Base-by-base conservation (phyloP, 1,284 basidiomycete genomes). In the Pterulicium gracile region DNA sequence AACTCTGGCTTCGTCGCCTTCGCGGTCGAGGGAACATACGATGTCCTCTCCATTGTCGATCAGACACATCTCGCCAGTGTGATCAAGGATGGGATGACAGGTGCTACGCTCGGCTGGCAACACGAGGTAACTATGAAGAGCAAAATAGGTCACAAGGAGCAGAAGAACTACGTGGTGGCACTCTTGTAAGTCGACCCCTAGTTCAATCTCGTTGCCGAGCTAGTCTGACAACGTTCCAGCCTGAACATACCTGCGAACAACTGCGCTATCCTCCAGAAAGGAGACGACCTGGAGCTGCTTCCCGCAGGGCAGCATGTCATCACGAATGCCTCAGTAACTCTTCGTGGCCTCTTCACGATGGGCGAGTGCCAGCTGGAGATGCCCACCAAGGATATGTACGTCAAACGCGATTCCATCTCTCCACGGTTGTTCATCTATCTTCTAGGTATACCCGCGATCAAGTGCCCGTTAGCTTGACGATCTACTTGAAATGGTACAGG, bases 291-390 rank as follows among this genome's bases (percentile, higher is more conserved):
- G 24, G 77, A 85, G 55, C 69, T 87, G 3, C 69, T 88, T 14
- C 70, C 79, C 42, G 85, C 86, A 32, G 85, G 85, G 3, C 85
- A 88, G 56, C 84, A 84, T 48, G 86, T 79, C 50, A 82, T 88
- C 55, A 88, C 85, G 3, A 83, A 84, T 55, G 83, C 85, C 2
- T 84, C 79, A 50, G 79, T 88, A 34, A 88, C 83, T 1, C 64
- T 88, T 5, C 80, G 86, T 48, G 84, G 83, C 4, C 54, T 87
- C 20, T 88, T 78, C 59, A 86, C 85, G 1, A 72, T 82, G 1
- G 85, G 86, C 18, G 85, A 88, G 58, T 85, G 82, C 54, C 85
- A 88, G 60, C 61, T 85, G 22, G 86, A 88, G 60, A 82, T 88
- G 79, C 82, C 84, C 2, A 87, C 85, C 4, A 88, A 88, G 61